phyloP scores from a whole-genome alignment of 768 basidiomycete species.

The Mycena pura region DNA sequence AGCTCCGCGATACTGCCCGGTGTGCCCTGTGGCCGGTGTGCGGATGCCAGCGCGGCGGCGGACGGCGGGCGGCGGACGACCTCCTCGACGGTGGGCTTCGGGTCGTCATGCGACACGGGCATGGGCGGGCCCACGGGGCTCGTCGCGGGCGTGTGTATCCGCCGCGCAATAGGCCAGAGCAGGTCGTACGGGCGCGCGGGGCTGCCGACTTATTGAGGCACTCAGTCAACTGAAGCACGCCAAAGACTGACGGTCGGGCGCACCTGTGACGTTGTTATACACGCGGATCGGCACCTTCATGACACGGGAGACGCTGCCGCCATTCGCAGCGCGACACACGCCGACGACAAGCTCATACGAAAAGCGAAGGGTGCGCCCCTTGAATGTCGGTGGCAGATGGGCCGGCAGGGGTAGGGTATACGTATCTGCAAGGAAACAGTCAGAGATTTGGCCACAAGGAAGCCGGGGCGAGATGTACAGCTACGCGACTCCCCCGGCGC shows the following conservation, averaged over 20 bases:
- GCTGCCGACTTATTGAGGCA: constrained; percentile 59
- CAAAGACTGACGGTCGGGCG: constrained; percentile 27
- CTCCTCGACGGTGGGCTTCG: constrained; percentile 38
- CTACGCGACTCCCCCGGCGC: constrained; percentile 84
- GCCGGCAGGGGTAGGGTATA: constrained; percentile 80
- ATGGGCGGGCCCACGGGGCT: constrained; percentile 1
- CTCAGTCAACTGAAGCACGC: no score
- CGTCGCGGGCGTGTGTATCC: constrained; percentile 41
- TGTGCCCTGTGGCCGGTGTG: no score
- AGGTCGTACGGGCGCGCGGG: constrained; percentile 78
- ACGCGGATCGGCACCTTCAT: constrained; percentile 93
- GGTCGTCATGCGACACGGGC: constrained; percentile 34
- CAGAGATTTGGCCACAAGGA: constrained; percentile 2
- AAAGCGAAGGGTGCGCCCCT: constrained; percentile 83
- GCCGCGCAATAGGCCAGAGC: constrained; percentile 72
- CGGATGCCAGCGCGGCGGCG: no score
- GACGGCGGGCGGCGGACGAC: background rate
- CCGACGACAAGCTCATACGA: constrained; percentile 92
- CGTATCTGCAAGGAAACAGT: constrained; percentile 59
- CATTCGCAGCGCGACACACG: constrained; percentile 69
- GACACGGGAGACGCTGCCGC: constrained; percentile 68
- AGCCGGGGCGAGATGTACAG: constrained; percentile 57
- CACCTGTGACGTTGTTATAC: constrained; percentile 87
- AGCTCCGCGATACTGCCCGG: constrained; percentile 52
- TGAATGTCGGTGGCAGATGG: constrained; percentile 88